These are phyloP conservation scores for Penicillium pulvis DNA, from an alignment of 495 filamentous ascomycete species.

Conservation along the genomic window DNA sequence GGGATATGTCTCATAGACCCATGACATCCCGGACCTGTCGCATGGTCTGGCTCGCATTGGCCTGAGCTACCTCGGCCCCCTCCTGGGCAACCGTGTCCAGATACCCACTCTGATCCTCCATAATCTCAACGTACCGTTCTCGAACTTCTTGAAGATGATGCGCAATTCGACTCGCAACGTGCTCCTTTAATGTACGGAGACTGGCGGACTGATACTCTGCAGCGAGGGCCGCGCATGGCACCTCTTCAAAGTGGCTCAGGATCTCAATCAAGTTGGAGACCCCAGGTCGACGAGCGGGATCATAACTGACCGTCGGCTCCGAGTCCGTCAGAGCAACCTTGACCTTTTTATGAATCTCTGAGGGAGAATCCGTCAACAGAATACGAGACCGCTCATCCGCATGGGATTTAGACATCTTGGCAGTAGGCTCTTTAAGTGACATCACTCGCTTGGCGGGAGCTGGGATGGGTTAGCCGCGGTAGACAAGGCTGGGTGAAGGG, in stretches of 20 bases:
- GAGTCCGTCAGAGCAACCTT: slow-evolving; percentile 78
- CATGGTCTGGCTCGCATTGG: slow-evolving; percentile 72
- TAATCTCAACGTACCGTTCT: slow-evolving; percentile 58
- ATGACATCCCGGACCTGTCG: slow-evolving; percentile 58
- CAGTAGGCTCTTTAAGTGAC: slow-evolving; percentile 73
- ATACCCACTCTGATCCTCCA: slow-evolving; percentile 49
- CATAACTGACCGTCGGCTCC: slow-evolving; percentile 63
- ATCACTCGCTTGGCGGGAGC: slow-evolving; percentile 82
- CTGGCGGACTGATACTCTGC: slow-evolving; percentile 48
- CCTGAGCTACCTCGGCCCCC: slow-evolving; percentile 61
- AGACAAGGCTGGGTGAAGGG: neutral
- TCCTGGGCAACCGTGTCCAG: slow-evolving; percentile 61
- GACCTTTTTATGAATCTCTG: slow-evolving; percentile 67
- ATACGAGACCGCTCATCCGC: slow-evolving; percentile 70
- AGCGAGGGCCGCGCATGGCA: slow-evolving; percentile 58
- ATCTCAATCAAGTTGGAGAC: slow-evolving; percentile 86
- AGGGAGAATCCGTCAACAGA: slow-evolving; percentile 68
- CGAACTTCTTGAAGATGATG: slow-evolving; percentile 59
- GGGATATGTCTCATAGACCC: slow-evolving; percentile 50
- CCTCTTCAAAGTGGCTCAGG: slow-evolving; percentile 62
- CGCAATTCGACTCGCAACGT: slow-evolving; percentile 57
- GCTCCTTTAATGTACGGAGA: slow-evolving; percentile 66
- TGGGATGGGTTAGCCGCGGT: slow-evolving; percentile 29
- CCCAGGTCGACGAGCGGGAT: slow-evolving; percentile 70
- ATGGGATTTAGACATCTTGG: slow-evolving; percentile 95